phyloP scores from a whole-genome alignment of 495 filamentous ascomycete genomes.

The Neurospora hispaniola region DNA sequence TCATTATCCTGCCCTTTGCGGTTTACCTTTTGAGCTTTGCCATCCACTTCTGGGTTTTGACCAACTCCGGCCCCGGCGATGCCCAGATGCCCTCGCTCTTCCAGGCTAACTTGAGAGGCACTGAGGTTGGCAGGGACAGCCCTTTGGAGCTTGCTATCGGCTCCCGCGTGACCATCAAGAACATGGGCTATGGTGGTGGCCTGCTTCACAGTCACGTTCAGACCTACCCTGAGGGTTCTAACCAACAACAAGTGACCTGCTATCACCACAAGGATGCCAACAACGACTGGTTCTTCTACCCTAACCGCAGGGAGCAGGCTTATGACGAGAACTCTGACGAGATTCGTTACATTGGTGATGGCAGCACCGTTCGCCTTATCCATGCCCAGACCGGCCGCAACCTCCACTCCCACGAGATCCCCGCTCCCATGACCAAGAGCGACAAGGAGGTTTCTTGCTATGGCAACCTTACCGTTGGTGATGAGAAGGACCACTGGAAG shows the following conservation, averaged over 20 bases:
- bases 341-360: slow-evolving; percentile 63
- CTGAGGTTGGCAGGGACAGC: slow-evolving; percentile 85
- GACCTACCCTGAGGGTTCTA: slow-evolving; percentile 85
- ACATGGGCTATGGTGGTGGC: slow-evolving; percentile 98
- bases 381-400: slow-evolving; percentile 95
- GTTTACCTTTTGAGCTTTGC: slow-evolving; percentile 95
- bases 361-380: slow-evolving; percentile 73
- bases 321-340: slow-evolving; percentile 60
- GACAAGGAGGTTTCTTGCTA: slow-evolving; percentile 92
- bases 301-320: slow-evolving; percentile 56
- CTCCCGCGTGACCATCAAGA: slow-evolving; percentile 88
- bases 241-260: slow-evolving; percentile 94
- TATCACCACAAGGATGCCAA: slow-evolving; percentile 99
- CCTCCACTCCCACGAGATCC: slow-evolving; percentile 82
- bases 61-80: slow-evolving; percentile 92
- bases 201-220: slow-evolving; percentile 97
- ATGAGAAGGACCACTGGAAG: slow-evolving; percentile 97
- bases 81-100: slow-evolving; percentile 99
- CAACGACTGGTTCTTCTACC: slow-evolving; percentile 99
- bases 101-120: slow-evolving; percentile 90
- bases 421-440: slow-evolving; percentile 80
- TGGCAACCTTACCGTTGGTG: slow-evolving; percentile 91
- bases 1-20: slow-evolving; percentile 75
- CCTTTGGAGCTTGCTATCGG: slow-evolving; percentile 84
- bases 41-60: slow-evolving; percentile 82